Conservation (phyloP, 2,329 filamentous ascomycete species). For the Coniochaeta ligniaria region DNA sequence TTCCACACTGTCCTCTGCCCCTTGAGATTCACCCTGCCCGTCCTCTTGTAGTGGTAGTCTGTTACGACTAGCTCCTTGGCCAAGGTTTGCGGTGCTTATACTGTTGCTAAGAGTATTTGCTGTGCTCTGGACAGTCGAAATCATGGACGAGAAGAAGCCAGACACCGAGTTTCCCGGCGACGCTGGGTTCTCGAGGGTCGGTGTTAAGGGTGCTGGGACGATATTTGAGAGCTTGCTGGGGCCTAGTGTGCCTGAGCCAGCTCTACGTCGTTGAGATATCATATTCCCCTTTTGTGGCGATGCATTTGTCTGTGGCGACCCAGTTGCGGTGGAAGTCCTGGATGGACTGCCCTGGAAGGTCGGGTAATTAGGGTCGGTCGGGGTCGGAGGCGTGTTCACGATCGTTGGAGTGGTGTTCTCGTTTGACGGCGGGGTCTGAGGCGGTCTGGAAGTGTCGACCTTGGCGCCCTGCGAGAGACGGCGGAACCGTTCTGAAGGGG, state of each 20-base stretch:
- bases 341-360: constrained; percentile 14
- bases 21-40: constrained; percentile 14
- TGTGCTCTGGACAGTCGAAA: constrained; percentile 89
- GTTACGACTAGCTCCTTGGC: constrained; percentile 35
- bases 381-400: constrained; percentile 61
- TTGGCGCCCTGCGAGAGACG: constrained; percentile 20
- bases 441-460: constrained; percentile 24
- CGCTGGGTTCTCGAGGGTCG: constrained; percentile 61
- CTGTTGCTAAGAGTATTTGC: constrained; percentile 68
- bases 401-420: constrained; percentile 45
- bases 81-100: constrained; percentile 58
- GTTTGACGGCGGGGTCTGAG: constrained; percentile 39
- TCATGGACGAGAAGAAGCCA: constrained; percentile 89
- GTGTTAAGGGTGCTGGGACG: constrained; percentile 65
- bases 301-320: constrained; percentile 34
- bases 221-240: constrained; percentile 86
- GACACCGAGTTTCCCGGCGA: constrained; percentile 44
- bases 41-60: constrained; percentile 21
- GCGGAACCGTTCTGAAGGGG: constrained; percentile 15
- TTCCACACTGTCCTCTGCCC: constrained; percentile 30
- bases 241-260: constrained; percentile 47
- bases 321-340: constrained; percentile 12
- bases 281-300: constrained; percentile 58
- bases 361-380: constrained; percentile 35
- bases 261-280: constrained; percentile 59